These are phyloP conservation scores for Aspergillus sp. DNA, from an alignment of 2,329 filamentous ascomycete species.

Conservation along the genomic window DNA sequence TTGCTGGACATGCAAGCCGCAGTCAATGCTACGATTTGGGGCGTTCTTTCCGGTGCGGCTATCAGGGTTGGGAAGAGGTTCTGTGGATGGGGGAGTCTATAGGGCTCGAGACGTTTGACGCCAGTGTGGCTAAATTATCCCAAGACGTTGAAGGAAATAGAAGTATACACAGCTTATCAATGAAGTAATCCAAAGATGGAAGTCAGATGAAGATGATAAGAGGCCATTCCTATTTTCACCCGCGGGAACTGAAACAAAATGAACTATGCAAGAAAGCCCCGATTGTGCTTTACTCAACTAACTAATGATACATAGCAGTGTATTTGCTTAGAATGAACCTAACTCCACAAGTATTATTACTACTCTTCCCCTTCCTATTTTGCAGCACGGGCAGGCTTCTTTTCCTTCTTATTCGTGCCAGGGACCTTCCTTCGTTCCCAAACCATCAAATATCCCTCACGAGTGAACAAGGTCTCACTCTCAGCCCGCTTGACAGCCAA, in stretches of 20 bases:
- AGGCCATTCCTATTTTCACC: neutral
- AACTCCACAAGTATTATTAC: no score
- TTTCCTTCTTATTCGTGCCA: slow-evolving; percentile 33
- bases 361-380: slow-evolving; percentile 1
- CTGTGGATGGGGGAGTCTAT: slow-evolving; percentile 33
- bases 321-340: no score
- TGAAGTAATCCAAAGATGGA: no score
- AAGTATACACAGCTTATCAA: no score
- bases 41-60: slow-evolving; percentile 28
- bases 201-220: no score
- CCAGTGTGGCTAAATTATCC: no score
- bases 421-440: slow-evolving; percentile 71
- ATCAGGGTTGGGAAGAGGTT: slow-evolving; percentile 33
- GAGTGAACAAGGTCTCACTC: slow-evolving; percentile 80
- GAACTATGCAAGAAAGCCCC: no score
- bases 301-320: no score
- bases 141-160: no score
- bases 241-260: neutral
- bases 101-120: neutral
- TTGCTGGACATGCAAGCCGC: slow-evolving; percentile 31
- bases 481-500: slow-evolving; percentile 84
- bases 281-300: no score
- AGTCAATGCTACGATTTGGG: slow-evolving; percentile 31
- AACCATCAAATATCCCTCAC: slow-evolving; percentile 91
- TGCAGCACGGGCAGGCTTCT: slow-evolving; percentile 14